phyloP scores from a whole-genome alignment of 345 rosid genomes.

The Melaleuca quinquenervia region DNA sequence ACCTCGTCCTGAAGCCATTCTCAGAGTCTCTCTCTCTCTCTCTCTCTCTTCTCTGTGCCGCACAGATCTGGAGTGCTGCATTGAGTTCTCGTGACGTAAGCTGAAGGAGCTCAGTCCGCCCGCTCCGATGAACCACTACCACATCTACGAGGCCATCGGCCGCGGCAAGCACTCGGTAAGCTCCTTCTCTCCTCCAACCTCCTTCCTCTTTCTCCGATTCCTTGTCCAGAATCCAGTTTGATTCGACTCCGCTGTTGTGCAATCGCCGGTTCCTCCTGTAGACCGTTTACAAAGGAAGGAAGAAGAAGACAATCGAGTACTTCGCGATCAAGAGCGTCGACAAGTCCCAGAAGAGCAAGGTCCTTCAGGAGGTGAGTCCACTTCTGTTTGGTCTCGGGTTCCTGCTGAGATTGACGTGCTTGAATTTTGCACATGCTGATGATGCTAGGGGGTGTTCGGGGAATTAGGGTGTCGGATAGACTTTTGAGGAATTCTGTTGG shows the following conservation, averaged over 20 bases:
- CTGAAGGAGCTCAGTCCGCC: neutral
- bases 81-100: neutral
- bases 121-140: constrained; percentile 66
- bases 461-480: neutral
- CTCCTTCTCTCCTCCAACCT: neutral
- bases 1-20: no score
- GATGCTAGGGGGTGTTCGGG: neutral
- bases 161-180: constrained; percentile 94
- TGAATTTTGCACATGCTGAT: neutral
- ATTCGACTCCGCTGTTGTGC: neutral
- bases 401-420: neutral
- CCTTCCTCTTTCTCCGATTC: neutral
- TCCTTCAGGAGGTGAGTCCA: constrained; percentile 80
- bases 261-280: constrained; percentile 1
- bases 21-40: constrained; percentile 6
- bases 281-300: constrained; percentile 95
- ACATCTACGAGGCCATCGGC: constrained; percentile 94
- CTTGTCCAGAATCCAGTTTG: neutral
- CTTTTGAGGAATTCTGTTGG: neutral
- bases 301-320: constrained; percentile 96
- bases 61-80: neutral
- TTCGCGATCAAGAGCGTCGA: constrained; percentile 93
- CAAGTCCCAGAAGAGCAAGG: constrained; percentile 80
- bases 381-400: neutral
- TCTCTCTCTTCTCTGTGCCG: neutral